phyloP scores from a whole-genome alignment of 768 basidiomycete species.

The Ramaria sp. region DNA sequence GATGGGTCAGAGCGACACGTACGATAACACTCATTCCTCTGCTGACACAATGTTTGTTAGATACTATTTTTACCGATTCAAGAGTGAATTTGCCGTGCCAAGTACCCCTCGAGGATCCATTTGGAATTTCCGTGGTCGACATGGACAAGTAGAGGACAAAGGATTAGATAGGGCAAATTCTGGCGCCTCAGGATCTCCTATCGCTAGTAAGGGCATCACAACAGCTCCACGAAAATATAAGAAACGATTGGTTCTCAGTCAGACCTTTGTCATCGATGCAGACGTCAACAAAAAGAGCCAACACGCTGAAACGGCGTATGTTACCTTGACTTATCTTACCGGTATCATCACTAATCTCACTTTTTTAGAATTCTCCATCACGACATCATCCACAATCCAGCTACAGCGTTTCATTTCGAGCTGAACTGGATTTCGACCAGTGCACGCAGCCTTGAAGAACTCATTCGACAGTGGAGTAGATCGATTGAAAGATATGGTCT shows the following conservation, averaged over 20 bases:
- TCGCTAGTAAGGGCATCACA: slow-evolving; percentile 19
- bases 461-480: slow-evolving; percentile 69
- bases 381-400: slow-evolving; percentile 91
- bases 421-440: slow-evolving; percentile 96
- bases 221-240: slow-evolving; percentile 35
- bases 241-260: slow-evolving; percentile 66
- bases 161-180: neutral
- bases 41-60: slow-evolving; percentile 24
- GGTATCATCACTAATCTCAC: neutral
- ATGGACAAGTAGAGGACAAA: slow-evolving; percentile 1
- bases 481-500: slow-evolving; percentile 83
- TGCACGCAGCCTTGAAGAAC: slow-evolving; percentile 83
- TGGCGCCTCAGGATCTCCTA: neutral
- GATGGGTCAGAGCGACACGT: slow-evolving; percentile 51
- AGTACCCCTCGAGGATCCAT: slow-evolving; percentile 43
- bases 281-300: slow-evolving; percentile 46
- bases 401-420: slow-evolving; percentile 95
- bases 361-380: slow-evolving; percentile 49
- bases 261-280: slow-evolving; percentile 85
- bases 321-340: slow-evolving; percentile 23
- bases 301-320: slow-evolving; percentile 12
- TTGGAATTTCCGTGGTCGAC: slow-evolving; percentile 3
- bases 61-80: slow-evolving; percentile 83
- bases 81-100: slow-evolving; percentile 61
- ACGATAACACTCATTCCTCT: neutral